Percentiles rank a stretch among this genome's conserved stretches.
These are phyloP conservation scores for Aspergillus baeticus DNA, from an alignment of 495 filamentous ascomycete species.

Conservation along the genomic window DNA sequence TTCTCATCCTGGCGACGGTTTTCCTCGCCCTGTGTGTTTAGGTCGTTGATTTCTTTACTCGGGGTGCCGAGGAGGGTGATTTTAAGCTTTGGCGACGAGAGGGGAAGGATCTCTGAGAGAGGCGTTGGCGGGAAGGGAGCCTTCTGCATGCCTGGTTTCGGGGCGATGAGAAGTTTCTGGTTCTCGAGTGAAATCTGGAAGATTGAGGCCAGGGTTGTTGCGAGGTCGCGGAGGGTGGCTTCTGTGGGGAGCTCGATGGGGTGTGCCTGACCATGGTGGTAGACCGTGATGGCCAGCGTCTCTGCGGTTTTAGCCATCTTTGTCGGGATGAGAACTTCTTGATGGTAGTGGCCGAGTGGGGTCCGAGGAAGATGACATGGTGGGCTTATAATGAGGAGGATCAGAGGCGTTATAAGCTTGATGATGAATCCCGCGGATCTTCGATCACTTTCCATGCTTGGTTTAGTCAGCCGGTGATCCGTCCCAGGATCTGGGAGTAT, in stretches of 20 bases:
- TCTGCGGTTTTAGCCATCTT: constrained; percentile 5
- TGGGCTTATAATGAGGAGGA: neutral
- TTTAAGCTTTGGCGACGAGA: constrained; percentile 47
- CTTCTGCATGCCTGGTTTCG: constrained; percentile 66
- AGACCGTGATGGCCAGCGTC: constrained; percentile 46
- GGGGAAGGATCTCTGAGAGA: constrained; percentile 34
- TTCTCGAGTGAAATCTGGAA: constrained; percentile 65
- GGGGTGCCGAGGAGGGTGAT: constrained; percentile 44
- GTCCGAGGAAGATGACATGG: neutral
- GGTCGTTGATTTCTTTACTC: constrained; percentile 33
- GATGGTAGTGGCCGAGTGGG: neutral
- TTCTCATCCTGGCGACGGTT: constrained; percentile 39
- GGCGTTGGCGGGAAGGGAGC: constrained; percentile 54
- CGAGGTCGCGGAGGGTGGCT: constrained; percentile 73
- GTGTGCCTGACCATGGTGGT: constrained; percentile 67
- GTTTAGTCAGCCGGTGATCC: constrained; percentile 13
- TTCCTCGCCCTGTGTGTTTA: constrained; percentile 38
- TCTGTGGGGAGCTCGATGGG: constrained; percentile 65
- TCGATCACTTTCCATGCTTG: constrained; percentile 11
- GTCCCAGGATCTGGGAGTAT: neutral
- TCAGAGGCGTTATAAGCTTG: neutral
- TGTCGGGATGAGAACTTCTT: too few species aligned
- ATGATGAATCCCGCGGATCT: constrained; percentile 10
- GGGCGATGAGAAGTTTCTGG: constrained; percentile 74
- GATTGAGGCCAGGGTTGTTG: constrained; percentile 45